Conservation (phyloP, 768 basidiomycete species). For the Exidia glandulosa region DNA sequence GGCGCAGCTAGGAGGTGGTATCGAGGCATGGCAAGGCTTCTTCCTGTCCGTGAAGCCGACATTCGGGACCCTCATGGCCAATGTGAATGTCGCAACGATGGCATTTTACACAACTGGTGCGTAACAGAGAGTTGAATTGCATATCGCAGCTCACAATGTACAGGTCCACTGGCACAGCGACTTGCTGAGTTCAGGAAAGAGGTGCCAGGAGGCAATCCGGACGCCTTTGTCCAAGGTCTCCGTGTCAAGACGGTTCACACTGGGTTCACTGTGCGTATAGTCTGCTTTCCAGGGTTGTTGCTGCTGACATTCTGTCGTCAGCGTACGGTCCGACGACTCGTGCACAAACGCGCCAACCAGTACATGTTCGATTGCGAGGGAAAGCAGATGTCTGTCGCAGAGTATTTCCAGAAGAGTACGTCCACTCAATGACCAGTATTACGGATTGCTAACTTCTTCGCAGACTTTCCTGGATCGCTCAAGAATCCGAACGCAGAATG, state of each 20-base stretch:
- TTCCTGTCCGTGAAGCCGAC: conserved; percentile 29
- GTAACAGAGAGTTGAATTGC: background rate
- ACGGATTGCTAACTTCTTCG: background rate
- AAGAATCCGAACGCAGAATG: conserved; percentile 39
- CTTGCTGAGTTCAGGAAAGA: conserved; percentile 38
- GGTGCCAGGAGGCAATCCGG: conserved; percentile 47
- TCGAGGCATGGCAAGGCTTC: conserved; percentile 47
- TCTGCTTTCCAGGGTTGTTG: background rate
- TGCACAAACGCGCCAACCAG: conserved; percentile 31
- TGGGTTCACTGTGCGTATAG: background rate
- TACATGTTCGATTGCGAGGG: conserved; percentile 50
- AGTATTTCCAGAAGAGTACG: conserved; percentile 56
- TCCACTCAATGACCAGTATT: conserved; percentile 1
- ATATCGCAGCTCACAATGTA: background rate
- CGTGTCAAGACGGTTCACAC: conserved; percentile 51
- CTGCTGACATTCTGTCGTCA: conserved; percentile 13
- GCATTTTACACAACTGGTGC: conserved; percentile 30
- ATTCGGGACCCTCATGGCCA: conserved; percentile 39
- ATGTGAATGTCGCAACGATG: conserved; percentile 42
- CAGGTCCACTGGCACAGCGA: conserved; percentile 50
- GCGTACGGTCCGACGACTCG: conserved; percentile 55
- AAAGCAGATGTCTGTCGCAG: conserved; percentile 43
- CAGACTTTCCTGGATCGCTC: conserved; percentile 51
- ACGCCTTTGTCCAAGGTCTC: conserved; percentile 55
- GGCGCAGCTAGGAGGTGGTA: conserved; percentile 36